Conservation (phyloP, 257 asterid species). For the Nicotiana benthamiana region DNA sequence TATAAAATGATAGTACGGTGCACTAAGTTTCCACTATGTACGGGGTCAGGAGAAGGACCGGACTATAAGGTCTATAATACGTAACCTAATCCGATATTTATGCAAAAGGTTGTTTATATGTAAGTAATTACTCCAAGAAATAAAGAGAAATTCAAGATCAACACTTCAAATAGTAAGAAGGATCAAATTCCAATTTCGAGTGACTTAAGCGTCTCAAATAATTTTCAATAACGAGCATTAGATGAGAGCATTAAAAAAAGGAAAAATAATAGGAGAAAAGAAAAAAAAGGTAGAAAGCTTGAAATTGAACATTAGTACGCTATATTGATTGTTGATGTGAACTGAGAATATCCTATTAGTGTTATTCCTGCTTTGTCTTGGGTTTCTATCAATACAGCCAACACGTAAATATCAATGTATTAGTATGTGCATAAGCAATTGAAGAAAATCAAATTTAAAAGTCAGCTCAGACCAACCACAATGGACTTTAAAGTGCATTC, state of each 20-base stretch:
- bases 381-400: conserved; percentile 33
- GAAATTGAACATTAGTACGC: conserved; percentile 3
- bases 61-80: no score
- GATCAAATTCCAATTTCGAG: background rate
- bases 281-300: background rate
- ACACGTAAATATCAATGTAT: conserved; percentile 1
- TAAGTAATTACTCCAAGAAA: background rate
- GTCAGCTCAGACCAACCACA: conserved; percentile 21
- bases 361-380: conserved; percentile 11
- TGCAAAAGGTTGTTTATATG: background rate
- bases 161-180: background rate
- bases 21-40: no score
- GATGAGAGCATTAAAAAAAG: background rate
- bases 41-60: no score
- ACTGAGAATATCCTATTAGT: conserved; percentile 25
- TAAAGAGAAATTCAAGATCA: background rate
- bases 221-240: background rate
- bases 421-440: conserved; percentile 5
- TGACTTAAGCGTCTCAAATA: background rate
- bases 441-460: conserved; percentile 1
- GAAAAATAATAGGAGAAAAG: background rate
- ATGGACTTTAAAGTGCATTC: background rate
- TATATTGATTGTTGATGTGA: conserved; percentile 43
- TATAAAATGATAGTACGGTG: no score
- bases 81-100: no score